These are phyloP conservation scores for Myriosclerotinia scirpicola DNA, from an alignment of 2,329 filamentous ascomycete genomes.

Conservation along the genomic window DNA sequence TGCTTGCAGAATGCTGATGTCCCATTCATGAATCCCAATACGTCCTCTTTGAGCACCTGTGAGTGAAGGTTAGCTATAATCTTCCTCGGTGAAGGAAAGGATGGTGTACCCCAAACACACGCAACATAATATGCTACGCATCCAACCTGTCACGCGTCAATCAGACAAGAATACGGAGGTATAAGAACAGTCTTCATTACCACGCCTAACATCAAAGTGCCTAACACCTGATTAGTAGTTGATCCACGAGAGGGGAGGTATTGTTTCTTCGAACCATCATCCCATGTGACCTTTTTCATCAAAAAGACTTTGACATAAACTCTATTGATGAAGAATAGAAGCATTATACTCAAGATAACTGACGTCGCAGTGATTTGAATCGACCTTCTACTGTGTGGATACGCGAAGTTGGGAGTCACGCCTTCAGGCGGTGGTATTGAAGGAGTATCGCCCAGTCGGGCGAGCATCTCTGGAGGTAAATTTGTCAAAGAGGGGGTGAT, in stretches of 20 bases:
- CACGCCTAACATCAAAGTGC: background rate
- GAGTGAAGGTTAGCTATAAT: background rate
- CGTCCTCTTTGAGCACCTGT: background rate
- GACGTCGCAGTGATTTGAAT: background rate
- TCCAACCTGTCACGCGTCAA: background rate
- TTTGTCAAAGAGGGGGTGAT: background rate
- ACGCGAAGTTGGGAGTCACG: background rate
- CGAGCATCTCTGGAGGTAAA: background rate
- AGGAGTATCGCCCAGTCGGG: background rate
- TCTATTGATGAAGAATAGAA: slow-evolving; percentile 10
- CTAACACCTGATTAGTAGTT: background rate
- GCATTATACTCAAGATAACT: background rate
- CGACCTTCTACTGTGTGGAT: background rate
- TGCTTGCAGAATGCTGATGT: slow-evolving; percentile 9
- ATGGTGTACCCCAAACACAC: background rate
- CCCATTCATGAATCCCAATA: slow-evolving; percentile 7
- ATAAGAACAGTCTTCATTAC: background rate
- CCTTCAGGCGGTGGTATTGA: slow-evolving; percentile 4
- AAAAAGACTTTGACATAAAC: background rate
- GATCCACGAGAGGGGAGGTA: background rate
- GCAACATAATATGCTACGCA: slow-evolving; percentile 11
- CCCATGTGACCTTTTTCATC: background rate
- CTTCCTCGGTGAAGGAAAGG: background rate
- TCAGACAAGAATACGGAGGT: background rate
- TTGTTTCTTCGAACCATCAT: slow-evolving; percentile 11